These are phyloP conservation scores for Ustilago hordei DNA, from an alignment of 1,284 basidiomycete species.

Conservation along the genomic window DNA sequence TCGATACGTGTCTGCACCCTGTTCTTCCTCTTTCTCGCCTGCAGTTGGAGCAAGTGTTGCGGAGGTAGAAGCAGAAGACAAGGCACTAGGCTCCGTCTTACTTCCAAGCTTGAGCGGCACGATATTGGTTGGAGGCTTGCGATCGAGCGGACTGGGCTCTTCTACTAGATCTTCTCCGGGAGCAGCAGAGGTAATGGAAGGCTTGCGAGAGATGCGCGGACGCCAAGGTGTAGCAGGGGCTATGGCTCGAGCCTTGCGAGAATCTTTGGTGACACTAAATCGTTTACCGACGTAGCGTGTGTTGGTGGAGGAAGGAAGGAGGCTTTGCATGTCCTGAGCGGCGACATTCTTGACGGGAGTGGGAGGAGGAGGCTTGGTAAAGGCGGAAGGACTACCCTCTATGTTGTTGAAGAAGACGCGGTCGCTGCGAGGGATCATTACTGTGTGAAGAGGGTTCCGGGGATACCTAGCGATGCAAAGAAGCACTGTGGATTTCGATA, in stretches of 20 bases:
- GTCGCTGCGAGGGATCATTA: constrained; percentile 39
- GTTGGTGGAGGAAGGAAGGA: background rate
- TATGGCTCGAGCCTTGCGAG: constrained; percentile 14
- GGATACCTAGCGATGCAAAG: background rate
- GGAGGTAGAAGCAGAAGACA: constrained; percentile 30
- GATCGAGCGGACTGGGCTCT: constrained; percentile 32
- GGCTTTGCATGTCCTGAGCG: background rate
- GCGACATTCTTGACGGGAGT: background rate
- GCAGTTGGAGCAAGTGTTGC: constrained; percentile 21
- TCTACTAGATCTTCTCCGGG: constrained; percentile 1
- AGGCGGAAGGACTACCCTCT: constrained; percentile 7
- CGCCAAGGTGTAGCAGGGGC: constrained; percentile 40
- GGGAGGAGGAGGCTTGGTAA: constrained; percentile 9
- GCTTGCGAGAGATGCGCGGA: constrained; percentile 32
- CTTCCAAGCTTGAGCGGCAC: constrained; percentile 21
- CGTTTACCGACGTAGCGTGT: constrained; percentile 15
- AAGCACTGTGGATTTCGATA: background rate
- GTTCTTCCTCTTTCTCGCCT: constrained; percentile 13
- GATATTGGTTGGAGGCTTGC: constrained; percentile 12
- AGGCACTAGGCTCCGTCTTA: constrained; percentile 4
- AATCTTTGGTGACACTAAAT: constrained; percentile 13
- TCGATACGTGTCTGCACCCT: background rate
- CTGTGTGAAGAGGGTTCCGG: too few relatives aligned
- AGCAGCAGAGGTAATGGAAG: constrained; percentile 1
- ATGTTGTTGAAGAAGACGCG: constrained; percentile 21